Conservation (phyloP, 2,329 filamentous ascomycete species). For the Xylariaceae sp. region DNA sequence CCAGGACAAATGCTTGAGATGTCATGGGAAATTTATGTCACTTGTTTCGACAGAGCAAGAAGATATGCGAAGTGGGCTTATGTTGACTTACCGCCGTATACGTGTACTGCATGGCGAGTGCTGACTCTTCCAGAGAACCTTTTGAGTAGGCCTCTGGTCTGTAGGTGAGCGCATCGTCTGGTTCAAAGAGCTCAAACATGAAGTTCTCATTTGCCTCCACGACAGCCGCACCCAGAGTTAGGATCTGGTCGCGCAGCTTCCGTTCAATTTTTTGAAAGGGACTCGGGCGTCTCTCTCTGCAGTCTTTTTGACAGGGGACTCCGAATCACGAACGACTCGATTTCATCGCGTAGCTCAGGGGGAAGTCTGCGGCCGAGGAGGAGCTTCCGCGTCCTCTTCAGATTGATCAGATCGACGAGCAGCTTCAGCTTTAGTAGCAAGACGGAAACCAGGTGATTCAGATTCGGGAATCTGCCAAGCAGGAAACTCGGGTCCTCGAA, state of each 20-base stretch:
- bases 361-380: constrained; percentile 17
- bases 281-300: constrained; percentile 3
- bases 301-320: constrained; percentile 22
- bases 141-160: constrained; percentile 1
- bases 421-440: constrained; percentile 27
- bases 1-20: too few species aligned
- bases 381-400: constrained; percentile 20
- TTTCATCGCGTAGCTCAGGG: constrained; percentile 15
- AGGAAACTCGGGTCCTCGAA: constrained; percentile 16
- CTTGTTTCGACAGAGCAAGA: neutral
- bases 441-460: constrained; percentile 14
- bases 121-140: constrained; percentile 16
- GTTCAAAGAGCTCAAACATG: constrained; percentile 15
- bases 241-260: constrained; percentile 9
- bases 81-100: constrained; percentile 11
- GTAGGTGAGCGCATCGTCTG: constrained; percentile 10
- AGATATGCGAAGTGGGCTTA: neutral
- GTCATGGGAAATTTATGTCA: too few species aligned
- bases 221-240: constrained; percentile 1
- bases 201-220: constrained; percentile 7
- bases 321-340: constrained; percentile 19
- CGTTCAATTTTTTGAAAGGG: constrained; percentile 8
- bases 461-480: constrained; percentile 1
- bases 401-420: constrained; percentile 24
- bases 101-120: constrained; percentile 17